Evolutionary conservation across 2,329 filamentous ascomycete genomes (phyloP).

Genomic region (Colletotrichum sp.): DNA sequence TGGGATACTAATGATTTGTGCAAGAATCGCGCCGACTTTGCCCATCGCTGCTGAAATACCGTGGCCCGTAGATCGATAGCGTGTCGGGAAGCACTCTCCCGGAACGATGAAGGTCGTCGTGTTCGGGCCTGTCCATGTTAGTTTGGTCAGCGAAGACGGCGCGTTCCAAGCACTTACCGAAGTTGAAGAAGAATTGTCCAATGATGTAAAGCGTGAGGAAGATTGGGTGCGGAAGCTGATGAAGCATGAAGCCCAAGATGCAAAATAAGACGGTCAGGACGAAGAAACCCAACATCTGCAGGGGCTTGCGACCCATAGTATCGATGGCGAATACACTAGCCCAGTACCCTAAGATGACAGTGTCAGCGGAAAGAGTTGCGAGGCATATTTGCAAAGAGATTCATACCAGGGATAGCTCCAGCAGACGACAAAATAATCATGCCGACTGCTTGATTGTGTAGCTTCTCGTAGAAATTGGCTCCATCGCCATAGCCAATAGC

Average conservation of each 20-base stretch:
- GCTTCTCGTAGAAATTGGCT: slow-evolving; percentile 67
- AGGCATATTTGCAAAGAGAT: not conserved
- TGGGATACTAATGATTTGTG: slow-evolving; percentile 69
- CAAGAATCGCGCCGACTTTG: slow-evolving; percentile 72
- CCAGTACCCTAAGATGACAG: slow-evolving; percentile 69
- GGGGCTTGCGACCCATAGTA: slow-evolving; percentile 76
- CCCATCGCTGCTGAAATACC: slow-evolving; percentile 70
- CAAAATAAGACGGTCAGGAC: slow-evolving; percentile 67
- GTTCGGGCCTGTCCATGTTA: slow-evolving; percentile 50
- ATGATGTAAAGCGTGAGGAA: slow-evolving; percentile 68
- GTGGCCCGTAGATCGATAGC: slow-evolving; percentile 67
- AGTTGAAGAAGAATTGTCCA: slow-evolving; percentile 71
- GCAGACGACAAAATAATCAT: slow-evolving; percentile 80
- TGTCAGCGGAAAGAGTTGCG: not conserved
- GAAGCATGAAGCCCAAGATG: slow-evolving; percentile 65
- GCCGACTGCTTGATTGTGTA: slow-evolving; percentile 76
- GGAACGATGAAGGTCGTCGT: slow-evolving; percentile 71
- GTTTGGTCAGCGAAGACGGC: not conserved
- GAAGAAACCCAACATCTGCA: slow-evolving; percentile 70
- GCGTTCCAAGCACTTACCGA: slow-evolving; percentile 32
- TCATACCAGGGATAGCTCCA: slow-evolving; percentile 64
- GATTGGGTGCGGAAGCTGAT: slow-evolving; percentile 49
- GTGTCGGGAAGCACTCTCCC: slow-evolving; percentile 68
- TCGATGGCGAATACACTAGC: slow-evolving; percentile 76
- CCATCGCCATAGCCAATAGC: slow-evolving; percentile 75